Conservation (phyloP, 2,329 filamentous ascomycete genomes). For the Neofusicoccum cordaticola region DNA sequence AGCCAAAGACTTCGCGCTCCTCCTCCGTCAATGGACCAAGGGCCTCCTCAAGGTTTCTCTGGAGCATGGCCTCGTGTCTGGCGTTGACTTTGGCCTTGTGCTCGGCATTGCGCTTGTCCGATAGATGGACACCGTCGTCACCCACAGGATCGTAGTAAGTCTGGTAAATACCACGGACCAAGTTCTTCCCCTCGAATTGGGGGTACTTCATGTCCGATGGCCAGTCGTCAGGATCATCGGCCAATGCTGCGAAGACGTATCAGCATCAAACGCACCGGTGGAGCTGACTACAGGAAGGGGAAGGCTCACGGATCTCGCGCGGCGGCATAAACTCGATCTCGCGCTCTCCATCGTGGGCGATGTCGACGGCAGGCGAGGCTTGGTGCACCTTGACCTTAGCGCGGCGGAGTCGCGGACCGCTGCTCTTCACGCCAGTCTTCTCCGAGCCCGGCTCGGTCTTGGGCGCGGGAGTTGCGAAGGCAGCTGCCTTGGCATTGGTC, state of each 20-base stretch:
- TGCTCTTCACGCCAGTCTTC: slow-evolving; percentile 60
- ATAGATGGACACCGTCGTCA: slow-evolving; percentile 63
- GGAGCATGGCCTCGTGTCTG: slow-evolving; percentile 65
- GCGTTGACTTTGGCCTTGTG: slow-evolving; percentile 44
- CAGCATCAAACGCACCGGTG: neutral
- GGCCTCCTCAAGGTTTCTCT: slow-evolving; percentile 62
- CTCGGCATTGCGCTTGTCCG: slow-evolving; percentile 56
- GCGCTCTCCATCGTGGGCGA: slow-evolving; percentile 58
- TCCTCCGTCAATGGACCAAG: slow-evolving; percentile 42
- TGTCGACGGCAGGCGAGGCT: slow-evolving; percentile 46
- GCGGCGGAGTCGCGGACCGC: slow-evolving; percentile 55
- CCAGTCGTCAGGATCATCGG: slow-evolving; percentile 68
- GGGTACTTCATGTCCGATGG: slow-evolving; percentile 53
- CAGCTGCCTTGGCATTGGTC: slow-evolving; percentile 82
- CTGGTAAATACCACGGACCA: slow-evolving; percentile 51
- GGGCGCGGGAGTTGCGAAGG: slow-evolving; percentile 63
- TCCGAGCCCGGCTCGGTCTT: slow-evolving; percentile 49
- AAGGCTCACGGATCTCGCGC: slow-evolving; percentile 44
- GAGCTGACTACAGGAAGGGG: neutral
- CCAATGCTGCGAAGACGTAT: slow-evolving; percentile 43
- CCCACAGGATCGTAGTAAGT: slow-evolving; percentile 58
- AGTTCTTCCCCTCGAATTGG: slow-evolving; percentile 53
- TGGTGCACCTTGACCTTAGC: slow-evolving; percentile 62
- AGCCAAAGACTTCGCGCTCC: slow-evolving; percentile 50
- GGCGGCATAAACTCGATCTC: slow-evolving; percentile 92